Base-by-base conservation (phyloP, 495 filamentous ascomycete species). In the Hyaloscypha bicolor region DNA sequence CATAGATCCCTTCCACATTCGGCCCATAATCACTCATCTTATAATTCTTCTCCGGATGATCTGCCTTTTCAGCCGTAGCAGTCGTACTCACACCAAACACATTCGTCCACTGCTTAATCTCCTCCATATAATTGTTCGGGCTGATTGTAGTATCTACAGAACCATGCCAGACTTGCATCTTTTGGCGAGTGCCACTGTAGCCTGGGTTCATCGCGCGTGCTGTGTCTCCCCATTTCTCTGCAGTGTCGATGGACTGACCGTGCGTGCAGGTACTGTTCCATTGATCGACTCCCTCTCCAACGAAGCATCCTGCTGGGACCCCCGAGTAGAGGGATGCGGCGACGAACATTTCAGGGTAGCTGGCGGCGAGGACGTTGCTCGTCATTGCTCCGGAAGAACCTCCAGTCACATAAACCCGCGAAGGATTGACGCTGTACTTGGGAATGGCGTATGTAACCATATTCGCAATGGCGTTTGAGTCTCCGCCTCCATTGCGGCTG, bases 261-360 rank as follows among this genome's bases (percentile, higher is more conserved):
- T 74, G 71, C 9, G 81, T 74, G 68, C 80, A 83, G 31, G 75
- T 72, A 32, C 75, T 73, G 68, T 81, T 83, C 82, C 82, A 84
- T 11, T 82, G 78, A 11, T 72, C 75, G 22, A 77, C 76, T 9
- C 80, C 80, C 29, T 76, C 72, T 3, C 78, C 79, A 21, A 58
- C 64, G 74, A 88, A 88, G 76, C 87, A 88, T 9, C 86, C 86
- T 19, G 83, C 86, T 9, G 86, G 76, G 2, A 90, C 86, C 30
- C 87, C 87, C 3, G 83, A 77, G 74, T 88, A 89, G 45, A 77
- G 85, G 14, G 80, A 82, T 21, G 73, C 85, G 2, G 86, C 86
- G 4, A 76, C 76, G 78, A 87, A 87, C 39, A 88, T 51, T 19
- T 85, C 78, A 0, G 86, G 86, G 72, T 87, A 87, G 11, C 83